A percentile compares a stretch with the other conserved stretches of the same genome.
Evolutionary conservation across 768 basidiomycete species (phyloP).

Genomic region (Russula abietina): DNA sequence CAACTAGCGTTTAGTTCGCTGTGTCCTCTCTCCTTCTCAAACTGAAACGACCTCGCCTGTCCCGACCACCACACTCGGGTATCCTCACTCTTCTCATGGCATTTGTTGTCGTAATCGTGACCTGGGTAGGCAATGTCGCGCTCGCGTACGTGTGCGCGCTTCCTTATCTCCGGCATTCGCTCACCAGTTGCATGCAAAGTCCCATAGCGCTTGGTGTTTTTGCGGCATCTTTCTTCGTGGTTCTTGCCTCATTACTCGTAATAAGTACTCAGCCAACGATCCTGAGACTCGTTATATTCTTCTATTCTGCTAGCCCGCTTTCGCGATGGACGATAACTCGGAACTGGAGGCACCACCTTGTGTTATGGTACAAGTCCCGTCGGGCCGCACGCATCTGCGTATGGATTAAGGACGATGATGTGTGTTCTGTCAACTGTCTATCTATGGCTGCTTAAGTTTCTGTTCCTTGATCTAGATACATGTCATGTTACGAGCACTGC

Average conservation of each 20-base stretch:
- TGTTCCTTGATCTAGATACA: slow-evolving; percentile 15
- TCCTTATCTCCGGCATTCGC: not conserved
- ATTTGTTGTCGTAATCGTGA: slow-evolving; percentile 16
- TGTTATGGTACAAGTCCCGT: slow-evolving; percentile 18
- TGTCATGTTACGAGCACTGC: slow-evolving; percentile 22
- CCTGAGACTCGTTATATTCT: slow-evolving; percentile 6
- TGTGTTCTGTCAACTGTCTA: not conserved
- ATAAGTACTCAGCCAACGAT: slow-evolving; percentile 20
- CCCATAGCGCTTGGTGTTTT: slow-evolving; percentile 22
- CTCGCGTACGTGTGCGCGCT: slow-evolving; percentile 10
- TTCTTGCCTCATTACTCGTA: slow-evolving; percentile 9
- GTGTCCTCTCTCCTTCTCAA: slow-evolving; percentile 22
- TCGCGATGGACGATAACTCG: slow-evolving; percentile 6
- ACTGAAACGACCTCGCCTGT: slow-evolving; percentile 20
- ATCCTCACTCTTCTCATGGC: slow-evolving; percentile 20
- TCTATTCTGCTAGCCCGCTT: slow-evolving; percentile 14
- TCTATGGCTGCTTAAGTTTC: not conserved
- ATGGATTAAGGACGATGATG: slow-evolving; percentile 25
- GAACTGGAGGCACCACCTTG: slow-evolving; percentile 7
- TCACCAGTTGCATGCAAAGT: slow-evolving; percentile 4
- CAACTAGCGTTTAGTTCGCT: slow-evolving; percentile 10
- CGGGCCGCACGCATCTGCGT: slow-evolving; percentile 22
- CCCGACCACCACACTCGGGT: slow-evolving; percentile 20
- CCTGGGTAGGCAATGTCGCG: slow-evolving; percentile 22
- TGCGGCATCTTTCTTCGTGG: slow-evolving; percentile 14